Base-by-base conservation (phyloP, 805 yeast genomes). In the Suhomyces pyralidae region DNA sequence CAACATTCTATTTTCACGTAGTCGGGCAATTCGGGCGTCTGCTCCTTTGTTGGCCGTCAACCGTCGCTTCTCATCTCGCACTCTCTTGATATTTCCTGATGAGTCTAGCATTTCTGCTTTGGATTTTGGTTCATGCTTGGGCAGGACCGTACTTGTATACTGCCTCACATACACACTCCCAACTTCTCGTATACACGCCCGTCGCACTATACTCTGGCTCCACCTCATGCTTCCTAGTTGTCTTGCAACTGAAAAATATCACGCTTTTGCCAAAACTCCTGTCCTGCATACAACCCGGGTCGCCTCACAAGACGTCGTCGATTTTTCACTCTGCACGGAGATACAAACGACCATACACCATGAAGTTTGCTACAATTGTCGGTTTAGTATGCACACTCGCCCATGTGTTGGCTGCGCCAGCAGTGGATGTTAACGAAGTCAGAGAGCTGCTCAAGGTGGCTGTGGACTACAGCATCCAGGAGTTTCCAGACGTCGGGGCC, bases 391-490 rank as follows among this genome's bases (percentile, higher is more conserved):
- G 51, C 8, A 49, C 52, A 6, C 28, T 52, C 28, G 54, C 58
- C 32, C 15, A 45, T 19, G 52, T 51, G 10, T 51, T 54, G 34
- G 45, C 54, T 22, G 58, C 55, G 17, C 55, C 49, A 22, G 55
- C 45, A 40, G 53, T 46, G 24, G 56, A 51, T n/a, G 45, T 38
- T 8, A 52, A 54, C 19, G 47, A 46, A 17, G 54, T 47, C 34
- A 56, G 49, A 15, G 58, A 53, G 15, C 48, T 40, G 17, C 73
- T 74, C 64, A 69, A 80, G 54, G 74, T 82, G 58, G 67, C 68
- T 46, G 75, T 84, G 46, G 74, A 74, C 44, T 87, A 84, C 61
- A 54, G 63, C 10, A 69, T 86, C 52, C 66, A 73, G 46, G 84
- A 78, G 55, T 71, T 64, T 51, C 80, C 81, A 40, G 73, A 67